Base-by-base conservation (phyloP, 1,139 yeast genomes). In the Meyerozyma guilliermondii region DNA sequence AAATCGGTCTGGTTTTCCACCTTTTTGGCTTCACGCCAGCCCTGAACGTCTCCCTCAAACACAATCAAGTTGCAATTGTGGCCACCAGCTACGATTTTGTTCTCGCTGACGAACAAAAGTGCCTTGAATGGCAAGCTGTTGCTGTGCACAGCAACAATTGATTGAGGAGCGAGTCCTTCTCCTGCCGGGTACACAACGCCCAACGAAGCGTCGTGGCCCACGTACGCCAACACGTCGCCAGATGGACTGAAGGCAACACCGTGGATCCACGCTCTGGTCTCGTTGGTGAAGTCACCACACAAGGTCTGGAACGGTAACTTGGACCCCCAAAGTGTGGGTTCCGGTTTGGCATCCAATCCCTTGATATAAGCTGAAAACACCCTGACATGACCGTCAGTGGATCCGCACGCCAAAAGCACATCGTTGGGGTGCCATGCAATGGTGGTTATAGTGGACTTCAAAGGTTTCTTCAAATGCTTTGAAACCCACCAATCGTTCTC, bases 401-500 rank as follows among this genome's bases (percentile, higher is more conserved):
- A 89, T 13, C 98, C 98, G 41, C 87, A 76, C 3, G 95, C 95
- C 50, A 94, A 71, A 48, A 94, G 71, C 16, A 92, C 95, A 52
- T 84, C 85, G 64, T 94, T 94, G 46, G 91, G 92, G 62, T 94
- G 98, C 99, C 99, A 94, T 48, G 84, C 85, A 42, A 92, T 74
- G 37, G 87, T 76, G 51, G 92, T 76, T 52, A 92, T 78, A 35
- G 98, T 88, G 9, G 96, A 87, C 60, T 86, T 84, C 54, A 91
- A 74, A 14, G 97, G 97, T 65, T 87, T 88, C 72, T 89, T 89
- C 66, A 94, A 80, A 67, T 92, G 98, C 66, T 91, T 92, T 17
- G 98, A 88, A 41, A 92, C 91, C 99, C 99, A 94, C 99, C 99
- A 94, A 62, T 94, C 96, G 63, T 92, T 92, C 57, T 91, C 97